Evolutionary conservation across 257 asterid genomes (phyloP).

Genomic region (Datura wrightii): DNA sequence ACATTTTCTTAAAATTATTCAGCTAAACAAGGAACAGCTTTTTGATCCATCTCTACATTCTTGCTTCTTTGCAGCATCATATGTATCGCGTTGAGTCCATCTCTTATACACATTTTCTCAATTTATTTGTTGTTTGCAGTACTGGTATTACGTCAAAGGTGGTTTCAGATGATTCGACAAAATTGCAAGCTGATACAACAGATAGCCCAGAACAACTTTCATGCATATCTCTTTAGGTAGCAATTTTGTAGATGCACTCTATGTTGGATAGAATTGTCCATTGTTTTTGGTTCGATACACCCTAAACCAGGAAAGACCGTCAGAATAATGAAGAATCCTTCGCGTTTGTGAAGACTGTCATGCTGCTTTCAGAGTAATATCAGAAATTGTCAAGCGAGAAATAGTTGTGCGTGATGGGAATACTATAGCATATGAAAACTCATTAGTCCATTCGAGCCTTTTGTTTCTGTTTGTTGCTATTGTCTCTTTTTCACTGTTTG

Average conservation of each 20-base stretch:
- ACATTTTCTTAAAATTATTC: background rate
- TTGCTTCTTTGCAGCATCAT: background rate
- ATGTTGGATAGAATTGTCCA: conserved; percentile 42
- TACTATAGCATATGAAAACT: background rate
- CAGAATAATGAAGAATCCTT: conserved; percentile 60
- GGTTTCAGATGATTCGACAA: conserved; percentile 16
- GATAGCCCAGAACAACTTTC: background rate
- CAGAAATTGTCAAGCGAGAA: conserved; percentile 49
- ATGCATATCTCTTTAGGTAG: background rate
- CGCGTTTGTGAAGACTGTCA: conserved; percentile 75
- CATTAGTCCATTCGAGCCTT: background rate
- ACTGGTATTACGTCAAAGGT: background rate
- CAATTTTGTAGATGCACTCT: background rate
- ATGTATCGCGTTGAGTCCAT: background rate
- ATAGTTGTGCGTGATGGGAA: conserved; percentile 59
- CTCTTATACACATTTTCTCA: background rate
- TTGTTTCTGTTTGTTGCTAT: background rate
- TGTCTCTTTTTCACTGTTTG: background rate
- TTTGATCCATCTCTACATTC: background rate
- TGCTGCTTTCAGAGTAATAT: conserved; percentile 59
- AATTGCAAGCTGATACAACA: background rate
- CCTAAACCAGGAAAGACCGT: conserved; percentile 50
- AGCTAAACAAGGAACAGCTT: background rate
- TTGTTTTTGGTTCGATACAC: conserved; percentile 56
- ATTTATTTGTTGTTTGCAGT: conserved; percentile 9